Percentiles rank a stretch among this genome's conserved stretches.
phyloP scores from a whole-genome alignment of 768 basidiomycete species.

The Auriculariales sp. region DNA sequence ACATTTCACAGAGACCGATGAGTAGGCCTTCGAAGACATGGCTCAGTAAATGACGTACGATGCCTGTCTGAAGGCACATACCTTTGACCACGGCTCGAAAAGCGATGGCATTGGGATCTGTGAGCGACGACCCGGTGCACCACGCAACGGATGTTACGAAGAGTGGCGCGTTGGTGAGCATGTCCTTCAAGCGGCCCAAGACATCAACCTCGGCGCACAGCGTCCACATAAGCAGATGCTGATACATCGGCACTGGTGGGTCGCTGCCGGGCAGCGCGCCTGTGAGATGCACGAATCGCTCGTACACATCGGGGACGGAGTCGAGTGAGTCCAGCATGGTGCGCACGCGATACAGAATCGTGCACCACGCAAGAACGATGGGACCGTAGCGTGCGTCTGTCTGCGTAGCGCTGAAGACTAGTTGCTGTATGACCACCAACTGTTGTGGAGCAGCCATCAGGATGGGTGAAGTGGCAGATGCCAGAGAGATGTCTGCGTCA shows the following conservation, averaged over 20 bases:
- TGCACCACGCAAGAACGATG: constrained; percentile 73
- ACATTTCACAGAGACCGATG: constrained; percentile 56
- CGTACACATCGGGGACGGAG: constrained; percentile 40
- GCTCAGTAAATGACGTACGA: too few species aligned
- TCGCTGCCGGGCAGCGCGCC: constrained; percentile 18
- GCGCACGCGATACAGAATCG: constrained; percentile 54
- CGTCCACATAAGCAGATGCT: constrained; percentile 40
- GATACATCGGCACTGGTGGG: not conserved
- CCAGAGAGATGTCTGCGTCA: constrained; percentile 20
- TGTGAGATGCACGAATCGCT: constrained; percentile 29
- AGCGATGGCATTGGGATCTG: constrained; percentile 64
- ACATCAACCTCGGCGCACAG: constrained; percentile 46
- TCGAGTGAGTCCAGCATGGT: constrained; percentile 37
- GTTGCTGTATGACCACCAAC: constrained; percentile 51
- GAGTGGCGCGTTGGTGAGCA: constrained; percentile 56
- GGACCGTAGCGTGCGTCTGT: constrained; percentile 55
- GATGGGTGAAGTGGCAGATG: constrained; percentile 14
- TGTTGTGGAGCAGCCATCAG: constrained; percentile 49
- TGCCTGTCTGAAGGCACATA: too few species aligned
- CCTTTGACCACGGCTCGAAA: constrained; percentile 79
- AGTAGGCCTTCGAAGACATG: constrained; percentile 36
- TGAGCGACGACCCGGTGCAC: constrained; percentile 50
- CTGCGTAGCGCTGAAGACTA: constrained; percentile 43
- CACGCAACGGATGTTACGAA: constrained; percentile 64
- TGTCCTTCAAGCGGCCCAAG: constrained; percentile 37